Percentiles rank a stretch among this genome's conserved stretches.
These are phyloP conservation scores for Alternaria sp. DNA, from an alignment of 2,329 filamentous ascomycete genomes.

Conservation along the genomic window DNA sequence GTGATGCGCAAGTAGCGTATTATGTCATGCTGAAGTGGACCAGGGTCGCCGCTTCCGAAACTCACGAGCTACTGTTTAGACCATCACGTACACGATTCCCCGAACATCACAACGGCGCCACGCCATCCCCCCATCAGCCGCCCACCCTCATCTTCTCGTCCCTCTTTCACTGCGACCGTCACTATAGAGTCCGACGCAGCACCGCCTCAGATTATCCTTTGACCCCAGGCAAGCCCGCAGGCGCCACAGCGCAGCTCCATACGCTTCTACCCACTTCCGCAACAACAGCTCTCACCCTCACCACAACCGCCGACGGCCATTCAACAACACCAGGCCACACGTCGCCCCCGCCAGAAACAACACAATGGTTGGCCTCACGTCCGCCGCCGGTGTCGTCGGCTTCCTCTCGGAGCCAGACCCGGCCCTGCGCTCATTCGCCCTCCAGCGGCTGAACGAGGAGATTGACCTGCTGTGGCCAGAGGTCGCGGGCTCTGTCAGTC, in stretches of 20 bases:
- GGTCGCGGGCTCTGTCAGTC: conserved; percentile 87
- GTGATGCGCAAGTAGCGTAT: conserved; percentile 22
- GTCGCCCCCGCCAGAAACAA: conserved; percentile 19
- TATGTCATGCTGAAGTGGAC: conserved; percentile 27
- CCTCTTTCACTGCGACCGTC: conserved; percentile 39
- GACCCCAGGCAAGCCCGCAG: conserved; percentile 27
- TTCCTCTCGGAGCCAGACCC: conserved; percentile 95
- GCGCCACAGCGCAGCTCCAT: conserved; percentile 49
- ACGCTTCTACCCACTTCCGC: conserved; percentile 47
- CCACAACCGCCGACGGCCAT: conserved; percentile 29
- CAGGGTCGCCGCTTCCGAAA: conserved; percentile 29
- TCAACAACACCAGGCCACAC: conserved; percentile 20
- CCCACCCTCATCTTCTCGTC: conserved; percentile 38
- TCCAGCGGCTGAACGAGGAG: conserved; percentile 94
- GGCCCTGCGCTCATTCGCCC: conserved; percentile 91
- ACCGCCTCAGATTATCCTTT: conserved; percentile 13
- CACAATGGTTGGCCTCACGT: conserved; percentile 89
- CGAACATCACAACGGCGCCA: conserved; percentile 38
- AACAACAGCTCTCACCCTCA: conserved; percentile 31
- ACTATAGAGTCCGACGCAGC: conserved; percentile 19
- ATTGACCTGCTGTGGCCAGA: conserved; percentile 98
- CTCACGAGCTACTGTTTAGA: conserved; percentile 33
- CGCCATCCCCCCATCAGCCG: conserved; percentile 43
- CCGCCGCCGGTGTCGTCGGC: conserved; percentile 91
- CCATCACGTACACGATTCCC: conserved; percentile 36